Evolutionary conservation across 2,329 filamentous ascomycete species (phyloP).

Genomic region (Ophiostoma triangulosporum): DNA sequence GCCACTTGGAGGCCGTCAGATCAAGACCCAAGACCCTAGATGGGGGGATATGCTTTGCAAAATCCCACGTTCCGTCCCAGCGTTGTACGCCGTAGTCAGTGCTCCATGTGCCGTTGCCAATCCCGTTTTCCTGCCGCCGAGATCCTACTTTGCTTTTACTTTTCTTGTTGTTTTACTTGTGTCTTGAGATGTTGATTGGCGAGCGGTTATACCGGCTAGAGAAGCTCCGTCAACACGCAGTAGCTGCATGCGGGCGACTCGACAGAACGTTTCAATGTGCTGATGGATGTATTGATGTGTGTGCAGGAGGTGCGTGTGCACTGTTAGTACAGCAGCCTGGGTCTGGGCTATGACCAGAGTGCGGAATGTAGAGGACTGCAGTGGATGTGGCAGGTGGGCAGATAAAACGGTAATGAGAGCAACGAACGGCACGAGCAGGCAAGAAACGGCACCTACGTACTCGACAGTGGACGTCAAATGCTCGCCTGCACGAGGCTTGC

Average conservation of each 20-base stretch:
- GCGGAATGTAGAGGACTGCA: too few species aligned
- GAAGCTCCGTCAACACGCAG: constrained; percentile 5
- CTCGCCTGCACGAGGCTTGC: too few species aligned
- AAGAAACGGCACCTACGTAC: too few species aligned
- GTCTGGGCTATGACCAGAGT: too few species aligned
- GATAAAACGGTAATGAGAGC: too few species aligned
- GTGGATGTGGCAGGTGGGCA: too few species aligned
- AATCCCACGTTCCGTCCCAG: too few species aligned
- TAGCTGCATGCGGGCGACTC: constrained; percentile 7
- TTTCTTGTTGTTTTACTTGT: background rate
- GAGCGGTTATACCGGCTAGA: constrained; percentile 8
- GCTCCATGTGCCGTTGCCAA: too few species aligned
- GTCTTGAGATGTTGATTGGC: constrained; percentile 1
- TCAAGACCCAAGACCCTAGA: too few species aligned
- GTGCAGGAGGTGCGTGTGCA: background rate
- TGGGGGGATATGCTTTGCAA: background rate
- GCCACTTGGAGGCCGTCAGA: background rate
- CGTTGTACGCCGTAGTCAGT: too few species aligned
- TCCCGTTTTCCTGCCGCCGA: background rate
- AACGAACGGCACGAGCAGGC: too few species aligned
- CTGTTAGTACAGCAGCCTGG: background rate
- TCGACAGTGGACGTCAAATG: too few species aligned
- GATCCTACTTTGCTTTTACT: background rate
- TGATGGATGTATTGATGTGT: background rate
- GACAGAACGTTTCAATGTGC: background rate